Evolutionary conservation across 371 early-diverging fungal species (phyloP), one percentile per base, ranked within the genome.

Genomic region (Basidiobolus meristosporus): DNA sequence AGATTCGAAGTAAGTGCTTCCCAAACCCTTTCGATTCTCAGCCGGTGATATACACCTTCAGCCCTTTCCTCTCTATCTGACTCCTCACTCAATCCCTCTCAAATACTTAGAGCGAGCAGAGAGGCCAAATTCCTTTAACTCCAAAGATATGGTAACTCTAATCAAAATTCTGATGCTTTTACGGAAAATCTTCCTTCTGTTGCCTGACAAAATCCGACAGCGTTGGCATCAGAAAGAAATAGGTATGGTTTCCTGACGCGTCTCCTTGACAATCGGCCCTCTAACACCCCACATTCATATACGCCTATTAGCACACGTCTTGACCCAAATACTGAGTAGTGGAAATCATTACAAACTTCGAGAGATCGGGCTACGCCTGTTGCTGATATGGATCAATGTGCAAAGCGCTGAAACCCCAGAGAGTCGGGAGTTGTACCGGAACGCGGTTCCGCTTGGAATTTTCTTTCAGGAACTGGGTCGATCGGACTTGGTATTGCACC

Each of bases 211-310:
- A 38, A 68, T 82, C 57, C 63, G 72, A 12, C 59, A 62, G 36
- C 82, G 82, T 6, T 86, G 81, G 86, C 71, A 79, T 44, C 48
- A 65, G 19, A 53, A 57, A 26, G 57, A 64, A 37, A 70, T 85
- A 39, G 67, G 73, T 71, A 50, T 41, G 36, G 20, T 16, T 1
- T n/a, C n/a, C n/a, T n/a, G n/a, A n/a, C n/a, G n/a, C n/a, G n/a
- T n/a, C n/a, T n/a, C n/a, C n/a, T n/a, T n/a, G n/a, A n/a, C n/a
- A n/a, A n/a, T n/a, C n/a, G n/a, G n/a, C n/a, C n/a, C n/a, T n/a
- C n/a, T n/a, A n/a, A n/a, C n/a, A n/a, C n/a, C n/a, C n/a, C n/a
- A n/a, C n/a, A n/a, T n/a, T n/a, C n/a, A n/a, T n/a, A n/a, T n/a
- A n/a, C n/a, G n/a, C n/a, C n/a, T 28, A 26, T 11, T n/a, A 3